phyloP scores from a whole-genome alignment of 352 stramenopile species.

The Phytophthora sojae region DNA sequence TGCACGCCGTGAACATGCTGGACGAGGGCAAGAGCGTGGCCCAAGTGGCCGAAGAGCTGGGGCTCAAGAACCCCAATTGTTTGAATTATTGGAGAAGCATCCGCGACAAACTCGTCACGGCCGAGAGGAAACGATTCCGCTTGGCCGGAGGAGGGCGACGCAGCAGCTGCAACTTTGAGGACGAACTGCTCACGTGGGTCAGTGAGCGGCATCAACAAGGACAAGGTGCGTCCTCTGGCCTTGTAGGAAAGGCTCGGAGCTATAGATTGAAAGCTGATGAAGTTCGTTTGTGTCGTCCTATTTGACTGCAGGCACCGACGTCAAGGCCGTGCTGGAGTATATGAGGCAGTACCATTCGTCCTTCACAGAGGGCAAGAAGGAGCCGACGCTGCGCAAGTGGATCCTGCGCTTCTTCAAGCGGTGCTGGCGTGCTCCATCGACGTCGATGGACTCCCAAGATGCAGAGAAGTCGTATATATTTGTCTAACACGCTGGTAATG shows the following conservation, averaged over 20 bases:
- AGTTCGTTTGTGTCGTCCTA: neutral
- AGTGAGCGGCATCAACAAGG: conserved; percentile 71
- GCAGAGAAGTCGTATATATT: conserved; percentile 65
- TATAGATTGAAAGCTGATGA: neutral
- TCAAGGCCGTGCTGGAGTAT: conserved; percentile 76
- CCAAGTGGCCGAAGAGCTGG: conserved; percentile 69
- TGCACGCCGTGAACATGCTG: conserved; percentile 72
- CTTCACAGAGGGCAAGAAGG: conserved; percentile 85
- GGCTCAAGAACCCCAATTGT: conserved; percentile 74
- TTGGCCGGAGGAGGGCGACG: conserved; percentile 67
- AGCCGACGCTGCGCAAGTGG: conserved; percentile 81
- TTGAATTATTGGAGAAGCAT: conserved; percentile 83
- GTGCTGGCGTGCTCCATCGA: conserved; percentile 55
- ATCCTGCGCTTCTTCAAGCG: conserved; percentile 87
- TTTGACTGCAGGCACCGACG: conserved; percentile 55
- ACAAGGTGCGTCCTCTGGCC: conserved; percentile 34
- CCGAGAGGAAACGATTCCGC: conserved; percentile 81
- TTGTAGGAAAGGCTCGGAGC: neutral
- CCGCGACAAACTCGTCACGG: conserved; percentile 71
- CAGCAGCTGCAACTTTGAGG: conserved; percentile 79
- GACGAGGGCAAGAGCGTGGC: conserved; percentile 72
- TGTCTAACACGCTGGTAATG: conserved; percentile 40
- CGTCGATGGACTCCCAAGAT: conserved; percentile 50
- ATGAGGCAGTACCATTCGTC: conserved; percentile 65
- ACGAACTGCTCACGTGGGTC: conserved; percentile 79